Evolutionary conservation across 345 rosid genomes (phyloP), one percentile per base, ranked within the genome.

Genomic region (Microcos paniculata): DNA sequence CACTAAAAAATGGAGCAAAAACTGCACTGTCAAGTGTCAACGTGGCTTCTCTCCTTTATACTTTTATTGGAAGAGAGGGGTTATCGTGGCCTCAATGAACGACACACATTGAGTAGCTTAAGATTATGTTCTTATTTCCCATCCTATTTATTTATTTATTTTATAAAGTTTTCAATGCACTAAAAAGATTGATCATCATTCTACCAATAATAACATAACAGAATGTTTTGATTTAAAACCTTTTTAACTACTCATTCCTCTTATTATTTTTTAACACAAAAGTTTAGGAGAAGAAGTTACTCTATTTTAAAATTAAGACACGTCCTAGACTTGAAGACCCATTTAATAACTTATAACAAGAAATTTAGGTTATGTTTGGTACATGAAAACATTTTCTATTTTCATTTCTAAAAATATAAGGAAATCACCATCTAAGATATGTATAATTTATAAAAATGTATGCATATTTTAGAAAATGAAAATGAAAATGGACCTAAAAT

Each of bases 11-110:
- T 46, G 77, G 71, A 74, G 78, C 81, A 80, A 74, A 68, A 68
- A 70, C 78, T 80, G 79, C 77, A 71, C 43, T 56, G 28, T 43
- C 40, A 35, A 71, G 35, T 56, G 28, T 43, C 40, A 35, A 35
- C 61, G 14, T 56, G 61, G 61, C 61, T 26, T 55, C 2, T 10
- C 59, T 4, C 40, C 15, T 61, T 61, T 16, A 1, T 15, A 15
- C 30, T 59, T 28, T 19, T 30, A 30, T 59, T 28, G 11, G 40
- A 6, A 59, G 38, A 59, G 28, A 35, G 51, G 70, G 53, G 63
- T 55, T 76, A 24, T 70, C 43, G 67, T 77, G 82, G 77, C 74
- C 85, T 72, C 81, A 52, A 82, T 80, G 70, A 51, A 84, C 76
- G 65, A 80, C 67, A 43, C 53, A 55, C 26, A 61, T 67, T 63